Evolutionary conservation across 73 alveolate species (phyloP).

Genomic region (Symbiodinium natans): DNA sequence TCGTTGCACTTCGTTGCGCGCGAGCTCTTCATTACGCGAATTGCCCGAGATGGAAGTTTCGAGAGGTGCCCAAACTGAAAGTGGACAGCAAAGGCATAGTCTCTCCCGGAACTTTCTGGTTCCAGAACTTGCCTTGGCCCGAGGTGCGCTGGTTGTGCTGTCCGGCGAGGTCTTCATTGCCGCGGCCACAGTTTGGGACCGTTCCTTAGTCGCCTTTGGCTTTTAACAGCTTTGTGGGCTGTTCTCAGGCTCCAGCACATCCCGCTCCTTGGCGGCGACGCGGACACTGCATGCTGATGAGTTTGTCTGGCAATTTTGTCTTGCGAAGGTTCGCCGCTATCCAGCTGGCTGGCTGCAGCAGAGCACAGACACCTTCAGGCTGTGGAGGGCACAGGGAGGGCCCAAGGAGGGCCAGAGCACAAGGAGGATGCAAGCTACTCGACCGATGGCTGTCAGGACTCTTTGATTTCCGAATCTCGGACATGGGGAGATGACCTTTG

Average conservation of each 20-base stretch:
- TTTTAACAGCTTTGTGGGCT: too few species aligned
- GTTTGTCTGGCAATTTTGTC: background rate
- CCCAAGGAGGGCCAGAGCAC: background rate
- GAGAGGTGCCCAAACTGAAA: background rate
- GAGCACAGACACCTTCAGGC: conserved; percentile 52
- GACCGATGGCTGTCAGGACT: background rate
- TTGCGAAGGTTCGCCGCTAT: conserved; percentile 52
- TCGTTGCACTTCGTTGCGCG: conserved; percentile 92
- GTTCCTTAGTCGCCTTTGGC: background rate
- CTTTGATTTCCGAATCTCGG: conserved; percentile 81
- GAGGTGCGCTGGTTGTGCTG: conserved; percentile 82
- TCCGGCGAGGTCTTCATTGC: conserved; percentile 87
- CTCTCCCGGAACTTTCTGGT: conserved; percentile 91
- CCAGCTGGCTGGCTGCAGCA: conserved; percentile 67
- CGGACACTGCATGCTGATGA: background rate
- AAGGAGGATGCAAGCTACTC: background rate
- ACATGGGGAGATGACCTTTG: conserved; percentile 93
- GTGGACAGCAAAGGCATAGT: conserved; percentile 44
- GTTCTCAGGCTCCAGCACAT: conserved; percentile 84
- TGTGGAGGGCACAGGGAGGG: background rate
- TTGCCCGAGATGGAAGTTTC: background rate
- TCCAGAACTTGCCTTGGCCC: conserved; percentile 89
- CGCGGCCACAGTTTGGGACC: background rate
- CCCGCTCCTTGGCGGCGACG: conserved; percentile 29
- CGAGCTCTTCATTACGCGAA: conserved; percentile 73